A percentile compares a stretch with the other conserved stretches of the same genome.
Evolutionary conservation across 148 eudicot genomes (phyloP).

Genomic region (Beta vulgaris): DNA sequence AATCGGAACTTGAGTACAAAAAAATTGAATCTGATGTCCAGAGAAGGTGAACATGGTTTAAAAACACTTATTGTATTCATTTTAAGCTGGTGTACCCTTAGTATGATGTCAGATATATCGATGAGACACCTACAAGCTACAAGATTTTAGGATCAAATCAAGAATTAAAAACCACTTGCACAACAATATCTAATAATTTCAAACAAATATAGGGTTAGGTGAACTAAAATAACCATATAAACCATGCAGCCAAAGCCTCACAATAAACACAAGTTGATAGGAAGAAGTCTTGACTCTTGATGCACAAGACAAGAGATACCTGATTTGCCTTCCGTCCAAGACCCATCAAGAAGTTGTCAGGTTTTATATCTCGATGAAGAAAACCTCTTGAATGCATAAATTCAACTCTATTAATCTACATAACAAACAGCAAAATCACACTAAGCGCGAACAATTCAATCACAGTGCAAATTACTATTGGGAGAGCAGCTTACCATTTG

Average conservation of each 20-base stretch:
- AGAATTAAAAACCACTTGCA: not conserved
- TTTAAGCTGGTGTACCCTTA: too few relatives aligned
- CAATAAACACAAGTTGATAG: not conserved
- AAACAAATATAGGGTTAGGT: not conserved
- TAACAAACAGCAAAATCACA: slow-evolving; percentile 10
- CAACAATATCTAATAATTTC: not conserved
- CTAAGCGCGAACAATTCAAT: not conserved
- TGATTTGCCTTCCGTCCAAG: slow-evolving; percentile 98
- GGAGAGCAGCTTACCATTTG: slow-evolving; percentile 54
- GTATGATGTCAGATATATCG: too few relatives aligned
- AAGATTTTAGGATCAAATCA: not conserved
- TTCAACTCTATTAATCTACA: slow-evolving; percentile 78
- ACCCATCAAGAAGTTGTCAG: slow-evolving; percentile 97
- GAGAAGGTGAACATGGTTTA: too few relatives aligned
- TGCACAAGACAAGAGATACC: slow-evolving; percentile 39
- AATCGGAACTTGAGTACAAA: too few relatives aligned
- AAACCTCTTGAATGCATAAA: slow-evolving; percentile 99
- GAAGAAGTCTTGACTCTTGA: not conserved
- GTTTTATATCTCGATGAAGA: slow-evolving; percentile 97
- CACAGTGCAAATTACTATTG: not conserved
- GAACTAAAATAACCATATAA: not conserved
- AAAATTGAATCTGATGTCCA: too few relatives aligned
- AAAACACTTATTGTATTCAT: too few relatives aligned
- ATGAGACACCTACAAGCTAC: not conserved
- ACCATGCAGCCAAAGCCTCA: slow-evolving; percentile 9